phyloP scores from a whole-genome alignment of 441 rosid genomes.

The Erodium chrysanthum region DNA sequence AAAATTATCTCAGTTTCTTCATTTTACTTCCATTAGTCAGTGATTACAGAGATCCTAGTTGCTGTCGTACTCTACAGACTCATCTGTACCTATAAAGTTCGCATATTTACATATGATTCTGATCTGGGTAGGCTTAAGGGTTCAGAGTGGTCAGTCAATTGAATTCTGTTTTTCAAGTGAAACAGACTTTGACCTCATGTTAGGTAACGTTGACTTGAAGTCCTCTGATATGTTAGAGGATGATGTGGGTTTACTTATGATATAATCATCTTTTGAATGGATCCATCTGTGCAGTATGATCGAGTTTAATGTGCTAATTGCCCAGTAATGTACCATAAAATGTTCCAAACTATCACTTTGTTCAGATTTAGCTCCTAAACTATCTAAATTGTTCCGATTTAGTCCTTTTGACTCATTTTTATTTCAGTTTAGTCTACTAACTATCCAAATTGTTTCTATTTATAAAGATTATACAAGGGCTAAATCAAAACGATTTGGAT shows the following conservation, averaged over 20 bases:
- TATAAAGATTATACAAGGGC: too few species aligned
- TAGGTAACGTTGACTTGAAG: neutral
- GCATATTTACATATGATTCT: neutral
- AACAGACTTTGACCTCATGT: neutral
- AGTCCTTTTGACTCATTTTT: too few species aligned
- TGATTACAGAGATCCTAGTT: neutral
- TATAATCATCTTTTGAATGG: neutral
- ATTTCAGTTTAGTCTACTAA: too few species aligned
- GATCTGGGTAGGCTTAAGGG: neutral
- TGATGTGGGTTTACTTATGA: neutral
- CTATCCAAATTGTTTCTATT: too few species aligned
- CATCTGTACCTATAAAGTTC: neutral
- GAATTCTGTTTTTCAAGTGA: neutral
- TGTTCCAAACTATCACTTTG: too few species aligned
- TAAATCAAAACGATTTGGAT: too few species aligned
- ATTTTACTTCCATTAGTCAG: neutral
- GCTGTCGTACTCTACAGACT: neutral
- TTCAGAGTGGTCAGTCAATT: neutral
- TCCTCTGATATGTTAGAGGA: neutral
- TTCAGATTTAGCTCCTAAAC: too few species aligned
- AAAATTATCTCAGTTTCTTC: neutral
- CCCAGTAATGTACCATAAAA: too few species aligned
- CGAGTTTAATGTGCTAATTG: neutral
- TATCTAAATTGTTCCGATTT: too few species aligned
- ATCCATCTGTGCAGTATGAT: neutral